Evolutionary conservation across 2,329 filamentous ascomycete genomes (phyloP), one percentile per base, ranked within the genome.

Genomic region (Fusarium sp.): DNA sequence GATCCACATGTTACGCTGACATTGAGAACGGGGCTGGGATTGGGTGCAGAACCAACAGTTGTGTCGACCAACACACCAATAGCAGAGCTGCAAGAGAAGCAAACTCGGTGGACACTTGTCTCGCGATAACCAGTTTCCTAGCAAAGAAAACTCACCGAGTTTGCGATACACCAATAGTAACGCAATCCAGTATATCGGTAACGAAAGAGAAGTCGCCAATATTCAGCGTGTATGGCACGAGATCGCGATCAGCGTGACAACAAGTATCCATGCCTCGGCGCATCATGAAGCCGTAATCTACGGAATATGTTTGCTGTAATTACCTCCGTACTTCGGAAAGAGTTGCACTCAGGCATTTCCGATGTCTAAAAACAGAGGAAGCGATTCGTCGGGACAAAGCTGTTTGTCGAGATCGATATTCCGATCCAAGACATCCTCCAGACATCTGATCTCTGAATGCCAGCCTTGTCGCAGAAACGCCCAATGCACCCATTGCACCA

Each of bases 61-160:
- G 54, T 47, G 36, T 35, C n/a, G 22, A 60, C 72, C 68, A 74
- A 75, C 68, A 73, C 64, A 55, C 72, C 59, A 69, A 72, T 66
- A 22, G 52, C 38, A 59, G 20, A 35, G 10, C 35, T 17, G 28
- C 22, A 62, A 45, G 17, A 36, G 38, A 20, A 66, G 64, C 60
- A 75, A 62, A 67, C 63, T 62, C 24, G 47, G 38, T 38, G 31
- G 44, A 52, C 69, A 66, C 60, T 72, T 62, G 60, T 56, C 72
- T 72, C 33, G 41, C 48, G 44, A 69, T 69, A 38, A n/a, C 41
- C 59, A 44, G 28, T 47, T 60, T 54, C 18, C 13, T 22, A 48
- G 45, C 36, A 63, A 47, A 49, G 35, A 20, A 62, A 35, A 51
- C 17, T 31, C 54, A 54, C 52, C 57, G 38, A 59, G 47, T 24